phyloP scores from a whole-genome alignment of 176 grass and related monocot genomes.

The Bolboschoenus planiculmis region DNA sequence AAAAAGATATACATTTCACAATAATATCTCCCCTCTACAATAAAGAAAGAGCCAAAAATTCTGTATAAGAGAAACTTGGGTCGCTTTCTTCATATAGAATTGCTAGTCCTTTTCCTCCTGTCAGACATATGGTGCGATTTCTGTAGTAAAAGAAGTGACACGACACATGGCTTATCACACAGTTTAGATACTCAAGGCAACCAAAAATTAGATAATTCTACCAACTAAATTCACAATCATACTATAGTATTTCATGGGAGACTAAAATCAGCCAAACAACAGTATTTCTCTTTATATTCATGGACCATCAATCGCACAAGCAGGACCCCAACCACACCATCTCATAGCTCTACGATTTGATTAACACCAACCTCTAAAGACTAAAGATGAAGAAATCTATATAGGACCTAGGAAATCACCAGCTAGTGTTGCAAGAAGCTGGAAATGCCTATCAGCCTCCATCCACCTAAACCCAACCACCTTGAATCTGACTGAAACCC shows the following conservation, averaged over 20 bases:
- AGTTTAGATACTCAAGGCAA: neutral
- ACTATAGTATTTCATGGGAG: neutral
- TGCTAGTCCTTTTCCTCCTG: neutral
- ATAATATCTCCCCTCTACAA: neutral
- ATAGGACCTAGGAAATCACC: conserved; percentile 83
- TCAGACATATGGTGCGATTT: neutral
- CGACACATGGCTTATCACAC: neutral
- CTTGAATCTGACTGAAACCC: conserved; percentile 61
- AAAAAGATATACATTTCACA: neutral
- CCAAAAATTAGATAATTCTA: neutral
- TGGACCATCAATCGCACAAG: neutral
- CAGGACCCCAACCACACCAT: neutral
- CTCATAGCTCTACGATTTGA: neutral
- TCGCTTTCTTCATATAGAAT: neutral
- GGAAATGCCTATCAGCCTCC: conserved; percentile 82
- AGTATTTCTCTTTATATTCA: neutral
- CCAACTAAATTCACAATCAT: neutral
- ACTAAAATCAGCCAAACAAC: neutral
- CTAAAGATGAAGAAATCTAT: conserved; percentile 9
- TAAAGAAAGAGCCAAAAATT: neutral
- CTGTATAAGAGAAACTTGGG: neutral
- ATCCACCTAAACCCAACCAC: conserved; percentile 76
- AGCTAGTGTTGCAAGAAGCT: conserved; percentile 65
- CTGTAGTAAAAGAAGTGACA: neutral
- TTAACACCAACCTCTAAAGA: neutral